A percentile compares a stretch with the other conserved stretches of the same genome.
These are phyloP conservation scores for Symbiodinium pilosum DNA, from an alignment of 73 alveolate species.

Conservation along the genomic window DNA sequence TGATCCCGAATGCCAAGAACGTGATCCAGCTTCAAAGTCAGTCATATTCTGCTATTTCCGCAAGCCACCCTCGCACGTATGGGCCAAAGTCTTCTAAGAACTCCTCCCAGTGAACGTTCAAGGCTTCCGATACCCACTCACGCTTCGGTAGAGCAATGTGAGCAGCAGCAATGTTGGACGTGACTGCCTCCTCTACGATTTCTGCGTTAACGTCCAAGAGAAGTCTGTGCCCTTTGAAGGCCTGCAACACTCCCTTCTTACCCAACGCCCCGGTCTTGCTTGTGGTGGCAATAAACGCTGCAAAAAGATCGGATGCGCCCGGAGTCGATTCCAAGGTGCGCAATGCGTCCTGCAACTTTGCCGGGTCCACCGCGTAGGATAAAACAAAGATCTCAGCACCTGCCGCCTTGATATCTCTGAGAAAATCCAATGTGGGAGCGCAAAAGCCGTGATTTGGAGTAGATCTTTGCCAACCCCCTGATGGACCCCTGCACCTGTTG, in stretches of 20 bases:
- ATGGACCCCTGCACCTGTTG: no score
- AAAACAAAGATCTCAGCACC: neutral
- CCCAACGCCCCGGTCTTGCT: neutral
- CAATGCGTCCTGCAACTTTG: neutral
- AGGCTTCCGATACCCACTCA: neutral
- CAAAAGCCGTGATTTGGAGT: no score
- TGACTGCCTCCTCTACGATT: neutral
- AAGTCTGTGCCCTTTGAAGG: neutral
- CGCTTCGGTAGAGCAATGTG: neutral
- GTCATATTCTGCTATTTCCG: no score
- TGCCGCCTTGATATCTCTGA: neutral
- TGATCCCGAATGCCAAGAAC: no score
- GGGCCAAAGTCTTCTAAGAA: no score
- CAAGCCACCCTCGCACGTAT: no score
- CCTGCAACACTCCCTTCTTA: neutral
- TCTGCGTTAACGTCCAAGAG: neutral
- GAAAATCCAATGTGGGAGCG: no score
- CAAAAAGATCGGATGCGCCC: neutral
- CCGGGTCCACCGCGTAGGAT: neutral
- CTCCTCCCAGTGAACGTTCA: no score
- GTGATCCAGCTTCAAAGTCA: no score
- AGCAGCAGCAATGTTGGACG: neutral
- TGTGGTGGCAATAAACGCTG: neutral
- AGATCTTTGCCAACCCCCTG: no score
- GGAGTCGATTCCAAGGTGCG: neutral